Evolutionary conservation across 2,329 filamentous ascomycete species (phyloP), one percentile per base, ranked within the genome.

Genomic region (Akanthomyces uredinophilus): DNA sequence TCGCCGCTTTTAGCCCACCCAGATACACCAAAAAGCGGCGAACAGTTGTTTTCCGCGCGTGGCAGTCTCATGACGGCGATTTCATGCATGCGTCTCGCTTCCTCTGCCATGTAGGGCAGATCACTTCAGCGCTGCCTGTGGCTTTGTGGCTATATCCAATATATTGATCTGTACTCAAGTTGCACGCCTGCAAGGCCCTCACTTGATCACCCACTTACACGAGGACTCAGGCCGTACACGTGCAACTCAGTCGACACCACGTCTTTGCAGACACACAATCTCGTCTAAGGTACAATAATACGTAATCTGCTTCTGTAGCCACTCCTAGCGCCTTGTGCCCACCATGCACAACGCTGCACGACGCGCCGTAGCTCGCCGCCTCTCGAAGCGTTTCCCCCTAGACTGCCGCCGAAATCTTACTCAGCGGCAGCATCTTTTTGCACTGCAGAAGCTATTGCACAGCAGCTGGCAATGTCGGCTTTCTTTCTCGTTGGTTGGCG

Each of bases 381-480:
- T 16, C 39, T 18, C 14, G 20, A 37, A 47, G 22, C 22, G 5
- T 29, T 29, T 16, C 41, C 16, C 46, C 14, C 24, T 13, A 29
- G 46, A 49, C 24, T 16, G 24, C 46, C 24, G 13, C 22, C 1
- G 46, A 7, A 29, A 20, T 22, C 1, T n/a, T n/a, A 16, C 22
- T 60, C 47, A 60, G 35, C 10, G 44, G 69, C 82, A 84, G 67
- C 83, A 86, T 64, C 78, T 81, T 65, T 85, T 69, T 37, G 76
- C 76, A 64, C 80, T 78, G 62, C 83, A 86, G 11, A 78, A 64
- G 16, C 74, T 77, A 16, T 81, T 78, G 67, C 83, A 86, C 46
- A 78, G 73, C 44, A 85, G 73, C 66, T 81, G 80, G 67, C 84
- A 86, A 47, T 63, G 50, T 32, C 65, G 74, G 73, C 60, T n/a